Base-by-base conservation (phyloP, 345 rosid species). In the Diplotaxis tenuifolia region DNA sequence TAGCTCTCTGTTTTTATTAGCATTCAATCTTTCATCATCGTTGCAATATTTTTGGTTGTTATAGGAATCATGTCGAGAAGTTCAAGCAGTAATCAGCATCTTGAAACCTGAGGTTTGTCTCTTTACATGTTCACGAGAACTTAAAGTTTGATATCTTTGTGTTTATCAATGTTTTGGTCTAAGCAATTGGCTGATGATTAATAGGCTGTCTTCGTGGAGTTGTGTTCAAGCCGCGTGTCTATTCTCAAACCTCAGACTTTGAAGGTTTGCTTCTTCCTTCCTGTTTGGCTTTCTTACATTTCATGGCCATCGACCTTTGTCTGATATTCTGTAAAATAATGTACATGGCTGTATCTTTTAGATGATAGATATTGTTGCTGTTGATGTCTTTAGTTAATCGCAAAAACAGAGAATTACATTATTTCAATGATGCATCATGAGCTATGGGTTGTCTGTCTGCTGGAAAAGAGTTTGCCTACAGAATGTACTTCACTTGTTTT, bases 191-290 rank as follows among this genome's bases (percentile, higher is more conserved):
- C 20, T 75, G 36, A 52, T 70, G 25, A 28, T 61, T 31, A n/a
- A 53, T 81, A 96, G 99, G 99, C 81, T 65, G 97, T 96, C 53
- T 92, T 96, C 82, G 74, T 96, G 86, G 99, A 96, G 81, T 68
- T 96, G 72, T 96, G 99, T 79, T 71, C 97, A 6, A 93, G 92
- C 83, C 81, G 99, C 62, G 81, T 88, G 66, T 82, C 91, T 5
- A 71, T 96, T 73, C 97, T 96, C 65, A 75, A 84, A 22, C 93
- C 92, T 40, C 96, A 92, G 85, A 85, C 80, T 77, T 62, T 90
- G 68, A 90, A 92, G 97, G 99, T 92, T 25, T 61, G 72, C 55
- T 53, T 25, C 29, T 77, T 67, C 18, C 61, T 54, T 55, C 40
- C 21, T 54, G 11, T 58, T 61, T 72, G 58, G 70, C 53, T 60